Base-by-base conservation (phyloP, 768 basidiomycete genomes). In the Kwoniella dendrophila region DNA sequence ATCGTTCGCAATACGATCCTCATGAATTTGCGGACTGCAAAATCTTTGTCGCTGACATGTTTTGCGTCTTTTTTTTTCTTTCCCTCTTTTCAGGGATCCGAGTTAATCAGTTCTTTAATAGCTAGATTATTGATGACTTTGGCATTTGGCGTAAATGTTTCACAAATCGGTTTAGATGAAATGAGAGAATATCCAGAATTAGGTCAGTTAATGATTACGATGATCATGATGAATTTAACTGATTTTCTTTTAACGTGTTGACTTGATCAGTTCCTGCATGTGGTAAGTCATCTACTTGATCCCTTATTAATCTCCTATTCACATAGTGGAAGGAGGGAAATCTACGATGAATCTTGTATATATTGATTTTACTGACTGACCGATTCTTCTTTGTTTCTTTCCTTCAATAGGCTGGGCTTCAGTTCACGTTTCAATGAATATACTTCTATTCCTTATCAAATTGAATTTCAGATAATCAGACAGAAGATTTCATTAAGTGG, bases 361-460 rank as follows among this genome's bases (percentile, higher is more conserved):
- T 29, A 32, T 16, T 24, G 22, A 34, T 32, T 10, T 22, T 4
- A 4, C 29, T 14, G 1, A 18, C 27, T 11, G 32, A n/a, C 16
- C 34, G 36, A 57, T 59, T 2, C 59, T 67, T 5, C 56, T 67
- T 26, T 34, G 41, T 32, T 33, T 43, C 34, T 24, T 8, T 54
- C 18, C 32, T 54, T 29, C 49, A 56, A 26, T 58, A 69, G 75
- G 79, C 12, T 80, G 78, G 77, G 74, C 79, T 12, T 70, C 75
- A 0, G 75, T 80, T 4, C 81, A 82, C 58, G 80, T 81, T 32
- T 74, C 80, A 2, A 80, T 78, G 69, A 80, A 80, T 61, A 79
- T 81, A 52, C 74, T 81, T 8, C 63, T 81, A 32, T 80, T 76
- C 66, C 63, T 80, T 8, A 74, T 78, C 66, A 77, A 76, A 63